Evolutionary conservation across 2,329 filamentous ascomycete genomes (phyloP).

Genomic region (Diaporthe destruens): DNA sequence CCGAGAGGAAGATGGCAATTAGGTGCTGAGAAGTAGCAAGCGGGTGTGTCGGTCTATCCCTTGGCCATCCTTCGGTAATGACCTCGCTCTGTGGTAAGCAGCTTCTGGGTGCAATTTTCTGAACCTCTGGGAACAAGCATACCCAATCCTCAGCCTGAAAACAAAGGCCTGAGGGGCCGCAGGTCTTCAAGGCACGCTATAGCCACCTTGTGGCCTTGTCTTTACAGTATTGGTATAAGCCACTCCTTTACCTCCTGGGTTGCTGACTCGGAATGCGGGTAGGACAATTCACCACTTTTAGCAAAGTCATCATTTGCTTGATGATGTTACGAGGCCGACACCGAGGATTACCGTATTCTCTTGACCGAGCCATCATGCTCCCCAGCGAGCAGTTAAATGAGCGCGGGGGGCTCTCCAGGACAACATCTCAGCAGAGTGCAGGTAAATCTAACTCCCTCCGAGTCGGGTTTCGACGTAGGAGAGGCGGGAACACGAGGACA

Average conservation of each 20-base stretch:
- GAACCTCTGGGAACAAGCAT: too few species aligned
- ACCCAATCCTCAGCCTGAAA: too few species aligned
- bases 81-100: constrained; percentile 11
- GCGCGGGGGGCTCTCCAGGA: constrained; percentile 10
- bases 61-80: constrained; percentile 18
- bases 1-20: too few species aligned
- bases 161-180: too few species aligned
- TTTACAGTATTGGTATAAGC: too few species aligned
- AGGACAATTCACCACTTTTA: constrained; percentile 16
- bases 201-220: too few species aligned
- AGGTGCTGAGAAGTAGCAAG: not conserved
- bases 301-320: constrained; percentile 18
- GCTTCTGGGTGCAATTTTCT: too few species aligned
- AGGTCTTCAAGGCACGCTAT: too few species aligned
- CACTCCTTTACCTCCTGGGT: too few species aligned
- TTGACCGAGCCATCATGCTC: constrained; percentile 14
- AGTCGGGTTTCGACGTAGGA: not conserved
- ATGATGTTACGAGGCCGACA: constrained; percentile 24
- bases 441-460: not conserved
- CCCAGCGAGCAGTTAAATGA: constrained; percentile 21
- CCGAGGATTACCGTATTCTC: constrained; percentile 4
- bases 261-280: too few species aligned
- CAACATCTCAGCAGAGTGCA: constrained; percentile 5
- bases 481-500: not conserved
- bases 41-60: constrained; percentile 24